These are phyloP conservation scores for Cornus controversa DNA, from an alignment of 148 eudicot species.

Conservation along the genomic window DNA sequence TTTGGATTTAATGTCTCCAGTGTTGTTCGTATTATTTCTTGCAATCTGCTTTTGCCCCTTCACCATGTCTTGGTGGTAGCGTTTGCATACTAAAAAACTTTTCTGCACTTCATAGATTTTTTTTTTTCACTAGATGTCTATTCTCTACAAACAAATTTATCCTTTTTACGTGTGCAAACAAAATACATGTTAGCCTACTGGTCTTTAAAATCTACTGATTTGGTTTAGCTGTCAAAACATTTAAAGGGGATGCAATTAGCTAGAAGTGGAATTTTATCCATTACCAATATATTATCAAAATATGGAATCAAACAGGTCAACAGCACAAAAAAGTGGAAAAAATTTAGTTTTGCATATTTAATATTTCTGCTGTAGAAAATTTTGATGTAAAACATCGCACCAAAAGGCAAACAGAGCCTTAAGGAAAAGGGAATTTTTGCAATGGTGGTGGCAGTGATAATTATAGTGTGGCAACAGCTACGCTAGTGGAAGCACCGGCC, in stretches of 20 bases:
- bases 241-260: not conserved
- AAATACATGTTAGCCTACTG: not conserved
- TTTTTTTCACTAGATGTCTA: too few relatives aligned
- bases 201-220: too few relatives aligned
- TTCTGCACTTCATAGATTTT: not conserved
- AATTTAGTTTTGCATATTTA: not conserved
- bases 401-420: not conserved
- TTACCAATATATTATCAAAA: not conserved
- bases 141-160: too few relatives aligned
- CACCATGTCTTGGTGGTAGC: not conserved
- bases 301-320: not conserved
- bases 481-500: not conserved
- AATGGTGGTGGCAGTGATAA: not conserved
- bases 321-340: not conserved
- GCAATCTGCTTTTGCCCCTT: not conserved
- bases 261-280: not conserved
- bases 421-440: not conserved
- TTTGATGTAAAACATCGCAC: not conserved
- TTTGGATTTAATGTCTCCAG: not conserved
- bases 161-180: too few relatives aligned
- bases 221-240: not conserved
- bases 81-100: not conserved
- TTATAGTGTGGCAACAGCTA: not conserved
- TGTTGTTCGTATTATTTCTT: not conserved
- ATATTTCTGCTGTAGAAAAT: not conserved